Evolutionary conservation across 1,284 basidiomycete genomes (phyloP).

Genomic region (Pisolithus thermaeus): DNA sequence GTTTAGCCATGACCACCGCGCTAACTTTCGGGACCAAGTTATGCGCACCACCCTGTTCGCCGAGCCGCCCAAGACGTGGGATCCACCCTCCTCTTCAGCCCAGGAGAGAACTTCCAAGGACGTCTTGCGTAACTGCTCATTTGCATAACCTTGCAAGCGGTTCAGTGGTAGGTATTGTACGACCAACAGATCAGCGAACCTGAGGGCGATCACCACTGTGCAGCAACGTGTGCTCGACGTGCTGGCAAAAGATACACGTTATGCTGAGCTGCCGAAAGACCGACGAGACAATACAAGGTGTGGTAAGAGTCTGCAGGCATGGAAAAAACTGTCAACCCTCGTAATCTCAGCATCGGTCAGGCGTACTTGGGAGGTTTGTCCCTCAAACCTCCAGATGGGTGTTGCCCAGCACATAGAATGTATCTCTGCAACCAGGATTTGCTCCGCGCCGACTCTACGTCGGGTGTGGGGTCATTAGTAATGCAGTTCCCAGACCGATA

Average conservation of each 20-base stretch:
- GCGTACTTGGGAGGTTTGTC: slow-evolving; percentile 95
- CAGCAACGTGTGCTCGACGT: slow-evolving; percentile 37
- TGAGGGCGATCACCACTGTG: slow-evolving; percentile 36
- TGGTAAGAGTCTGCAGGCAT: slow-evolving; percentile 86
- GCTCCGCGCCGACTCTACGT: slow-evolving; percentile 48
- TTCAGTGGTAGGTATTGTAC: slow-evolving; percentile 5
- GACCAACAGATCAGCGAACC: slow-evolving; percentile 10
- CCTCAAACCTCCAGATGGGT: slow-evolving; percentile 77
- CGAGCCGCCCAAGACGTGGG: slow-evolving; percentile 58
- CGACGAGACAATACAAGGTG: slow-evolving; percentile 85
- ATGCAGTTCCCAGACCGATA: background rate
- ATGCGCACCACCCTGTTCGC: slow-evolving; percentile 66
- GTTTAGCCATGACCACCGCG: background rate
- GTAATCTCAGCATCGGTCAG: slow-evolving; percentile 36
- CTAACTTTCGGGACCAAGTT: background rate
- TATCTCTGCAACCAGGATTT: slow-evolving; percentile 81
- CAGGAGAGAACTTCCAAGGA: slow-evolving; percentile 60
- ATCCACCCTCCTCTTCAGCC: slow-evolving; percentile 66
- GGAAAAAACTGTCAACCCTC: background rate
- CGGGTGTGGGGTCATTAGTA: background rate
- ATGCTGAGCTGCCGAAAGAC: slow-evolving; percentile 86
- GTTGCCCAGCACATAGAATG: slow-evolving; percentile 82
- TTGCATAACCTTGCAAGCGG: slow-evolving; percentile 7
- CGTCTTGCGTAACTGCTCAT: slow-evolving; percentile 41
- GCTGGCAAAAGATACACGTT: slow-evolving; percentile 48